These are phyloP conservation scores for Cystofilobasidium ferigula DNA, from an alignment of 768 basidiomycete species.

Conservation along the genomic window DNA sequence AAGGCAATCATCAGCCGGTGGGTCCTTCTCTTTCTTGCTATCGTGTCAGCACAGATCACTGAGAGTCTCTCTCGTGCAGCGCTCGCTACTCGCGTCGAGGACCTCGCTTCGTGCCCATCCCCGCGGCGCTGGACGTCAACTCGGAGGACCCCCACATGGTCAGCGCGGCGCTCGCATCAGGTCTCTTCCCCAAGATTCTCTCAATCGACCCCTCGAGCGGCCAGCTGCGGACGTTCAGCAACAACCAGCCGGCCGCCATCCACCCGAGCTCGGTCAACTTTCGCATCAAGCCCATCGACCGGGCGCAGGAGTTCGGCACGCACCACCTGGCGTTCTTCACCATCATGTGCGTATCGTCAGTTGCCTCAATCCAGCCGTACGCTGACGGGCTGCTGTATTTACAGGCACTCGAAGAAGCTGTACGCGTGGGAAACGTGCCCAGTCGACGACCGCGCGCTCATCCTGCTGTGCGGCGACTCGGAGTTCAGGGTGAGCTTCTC, in stretches of 20 bases:
- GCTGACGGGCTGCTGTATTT: conserved; percentile 26
- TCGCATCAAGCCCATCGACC: conserved; percentile 50
- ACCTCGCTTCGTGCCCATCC: conserved; percentile 64
- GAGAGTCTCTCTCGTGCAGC: conserved; percentile 39
- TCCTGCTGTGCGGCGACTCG: conserved; percentile 76
- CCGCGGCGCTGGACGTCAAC: conserved; percentile 58
- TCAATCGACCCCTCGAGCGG: conserved; percentile 51
- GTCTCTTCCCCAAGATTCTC: conserved; percentile 83
- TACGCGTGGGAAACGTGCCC: conserved; percentile 83
- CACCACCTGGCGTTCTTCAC: conserved; percentile 77
- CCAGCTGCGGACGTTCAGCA: conserved; percentile 66
- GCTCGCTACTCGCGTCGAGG: conserved; percentile 63
- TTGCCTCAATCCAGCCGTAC: conserved; percentile 17
- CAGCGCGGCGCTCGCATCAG: conserved; percentile 70
- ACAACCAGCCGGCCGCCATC: conserved; percentile 64
- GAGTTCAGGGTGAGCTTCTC: conserved; percentile 60
- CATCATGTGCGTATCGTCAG: conserved; percentile 51
- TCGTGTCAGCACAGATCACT: neutral
- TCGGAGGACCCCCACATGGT: conserved; percentile 55
- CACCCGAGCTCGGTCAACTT: conserved; percentile 93
- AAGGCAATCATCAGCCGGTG: conserved; percentile 61
- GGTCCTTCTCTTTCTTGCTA: conserved; percentile 23
- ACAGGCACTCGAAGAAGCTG: conserved; percentile 82
- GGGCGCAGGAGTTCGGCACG: conserved; percentile 45
- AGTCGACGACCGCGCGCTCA: conserved; percentile 66